Evolutionary conservation across 805 yeast species (phyloP).

Genomic region (Blastobotrys terrestris): DNA sequence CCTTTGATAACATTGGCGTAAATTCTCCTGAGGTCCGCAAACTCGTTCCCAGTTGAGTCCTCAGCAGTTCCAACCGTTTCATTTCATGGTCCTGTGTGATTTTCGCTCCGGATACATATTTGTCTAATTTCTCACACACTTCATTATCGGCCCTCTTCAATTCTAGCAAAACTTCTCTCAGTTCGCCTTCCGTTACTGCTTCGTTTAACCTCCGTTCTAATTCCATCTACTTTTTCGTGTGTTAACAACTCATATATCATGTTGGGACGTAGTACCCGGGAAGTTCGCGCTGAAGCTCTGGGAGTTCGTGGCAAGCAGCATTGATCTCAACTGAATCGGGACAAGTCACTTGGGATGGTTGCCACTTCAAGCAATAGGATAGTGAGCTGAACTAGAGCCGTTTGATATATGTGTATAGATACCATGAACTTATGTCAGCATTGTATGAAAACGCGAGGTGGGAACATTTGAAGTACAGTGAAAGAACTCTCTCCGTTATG

Average conservation of each 20-base stretch:
- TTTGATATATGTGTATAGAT: too few species aligned
- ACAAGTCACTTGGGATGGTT: too few species aligned
- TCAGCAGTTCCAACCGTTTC: conserved; percentile 25
- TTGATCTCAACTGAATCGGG: too few species aligned
- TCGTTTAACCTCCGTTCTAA: background rate
- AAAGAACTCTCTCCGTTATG: too few species aligned
- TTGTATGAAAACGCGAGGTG: too few species aligned
- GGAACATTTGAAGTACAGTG: too few species aligned
- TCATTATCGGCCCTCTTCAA: conserved; percentile 11
- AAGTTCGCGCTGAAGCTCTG: too few species aligned
- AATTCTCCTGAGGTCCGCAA: conserved; percentile 48
- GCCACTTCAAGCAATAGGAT: too few species aligned
- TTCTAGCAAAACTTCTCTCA: background rate
- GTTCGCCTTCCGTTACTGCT: background rate
- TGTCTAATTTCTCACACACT: conserved; percentile 10
- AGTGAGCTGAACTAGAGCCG: too few species aligned
- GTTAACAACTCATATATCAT: background rate
- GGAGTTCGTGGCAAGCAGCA: too few species aligned
- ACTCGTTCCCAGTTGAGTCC: conserved; percentile 26
- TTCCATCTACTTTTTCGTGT: background rate
- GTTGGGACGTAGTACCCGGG: background rate
- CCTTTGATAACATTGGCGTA: conserved; percentile 47
- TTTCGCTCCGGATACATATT: background rate
- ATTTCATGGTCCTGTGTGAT: conserved; percentile 17
- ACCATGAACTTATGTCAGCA: too few species aligned